Base-by-base conservation (phyloP, 352 stramenopile genomes). In the Halophytophthora batemanensis region DNA sequence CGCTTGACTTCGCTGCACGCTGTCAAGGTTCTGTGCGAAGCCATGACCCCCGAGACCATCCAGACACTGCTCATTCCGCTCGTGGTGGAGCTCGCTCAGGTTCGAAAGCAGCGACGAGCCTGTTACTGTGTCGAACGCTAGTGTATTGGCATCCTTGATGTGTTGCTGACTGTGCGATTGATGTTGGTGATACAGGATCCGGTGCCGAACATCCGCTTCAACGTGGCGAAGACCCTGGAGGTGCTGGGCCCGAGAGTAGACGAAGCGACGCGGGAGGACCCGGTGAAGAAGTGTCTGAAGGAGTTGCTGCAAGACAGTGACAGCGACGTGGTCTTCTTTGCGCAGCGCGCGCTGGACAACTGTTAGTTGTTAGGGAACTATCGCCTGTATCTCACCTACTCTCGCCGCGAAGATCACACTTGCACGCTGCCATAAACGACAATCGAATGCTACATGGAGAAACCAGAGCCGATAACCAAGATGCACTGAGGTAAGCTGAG, bases 141-240 rank as follows among this genome's bases (percentile, higher is more conserved):
- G n/a, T n/a, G n/a, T n/a, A n/a, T n/a, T n/a, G n/a, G n/a, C n/a
- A n/a, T n/a, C n/a, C n/a, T n/a, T n/a, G 21, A 18, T 23, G 6
- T 33, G 5, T 19, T 18, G 29, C 21, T 35, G 73, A 35, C 48
- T 33, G 3, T 18, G 14, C 45, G 18, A 18, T 28, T 65, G 40
- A 35, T 17, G 15, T 35, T 23, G 50, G n/a, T 35, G 59, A 42
- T 63, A 45, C 57, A 95, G 80, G 86, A 96, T 58, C 82, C 87
- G n/a, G 91, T 99, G 10, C 90, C 96, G 3, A 99, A 99, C 72
- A 98, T 99, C 47, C 90, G 96, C 21, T 99, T 99, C 61, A 99
- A 98, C 70, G 95, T 99, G 31, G 95, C 96, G 19, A 99, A 99
- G 76, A 96, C 87, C 23, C 70, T 99, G 25, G 78, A 96, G 50